Conservation (phyloP, 2,329 filamentous ascomycete species). For the Colletotrichum spinosum region DNA sequence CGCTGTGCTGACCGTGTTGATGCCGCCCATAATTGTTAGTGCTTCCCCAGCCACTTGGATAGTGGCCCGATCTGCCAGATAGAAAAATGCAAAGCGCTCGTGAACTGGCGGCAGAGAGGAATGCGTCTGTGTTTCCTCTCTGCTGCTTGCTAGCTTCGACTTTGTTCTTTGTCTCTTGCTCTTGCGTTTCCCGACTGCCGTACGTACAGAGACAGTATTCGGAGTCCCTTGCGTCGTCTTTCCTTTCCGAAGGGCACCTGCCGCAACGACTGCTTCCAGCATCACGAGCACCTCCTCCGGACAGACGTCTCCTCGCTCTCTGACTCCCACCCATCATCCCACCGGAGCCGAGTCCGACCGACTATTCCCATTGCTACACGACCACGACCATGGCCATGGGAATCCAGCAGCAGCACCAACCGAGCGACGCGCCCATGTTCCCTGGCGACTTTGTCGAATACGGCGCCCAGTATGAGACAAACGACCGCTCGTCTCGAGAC, state of each 20-base stretch:
- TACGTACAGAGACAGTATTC: too few species aligned
- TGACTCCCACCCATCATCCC: background rate
- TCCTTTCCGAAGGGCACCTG: too few species aligned
- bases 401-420: slow-evolving; percentile 30
- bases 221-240: too few species aligned
- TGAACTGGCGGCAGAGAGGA: background rate
- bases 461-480: slow-evolving; percentile 28
- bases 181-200: too few species aligned
- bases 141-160: too few species aligned
- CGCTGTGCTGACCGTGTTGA: background rate
- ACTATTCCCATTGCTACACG: too few species aligned
- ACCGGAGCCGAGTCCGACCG: background rate
- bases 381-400: slow-evolving; percentile 33
- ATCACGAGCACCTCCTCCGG: too few species aligned
- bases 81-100: background rate
- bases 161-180: too few species aligned
- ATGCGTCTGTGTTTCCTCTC: too few species aligned
- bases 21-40: background rate
- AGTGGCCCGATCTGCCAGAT: background rate
- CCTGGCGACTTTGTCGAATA: slow-evolving; percentile 34
- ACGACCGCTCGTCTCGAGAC: slow-evolving; percentile 30
- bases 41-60: background rate
- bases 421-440: slow-evolving; percentile 29
- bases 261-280: too few species aligned
- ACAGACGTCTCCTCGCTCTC: too few species aligned